A percentile compares a stretch with the other conserved stretches of the same genome.
Conservation (phyloP, 768 basidiomycete species). For the Trametopsis cervina region DNA sequence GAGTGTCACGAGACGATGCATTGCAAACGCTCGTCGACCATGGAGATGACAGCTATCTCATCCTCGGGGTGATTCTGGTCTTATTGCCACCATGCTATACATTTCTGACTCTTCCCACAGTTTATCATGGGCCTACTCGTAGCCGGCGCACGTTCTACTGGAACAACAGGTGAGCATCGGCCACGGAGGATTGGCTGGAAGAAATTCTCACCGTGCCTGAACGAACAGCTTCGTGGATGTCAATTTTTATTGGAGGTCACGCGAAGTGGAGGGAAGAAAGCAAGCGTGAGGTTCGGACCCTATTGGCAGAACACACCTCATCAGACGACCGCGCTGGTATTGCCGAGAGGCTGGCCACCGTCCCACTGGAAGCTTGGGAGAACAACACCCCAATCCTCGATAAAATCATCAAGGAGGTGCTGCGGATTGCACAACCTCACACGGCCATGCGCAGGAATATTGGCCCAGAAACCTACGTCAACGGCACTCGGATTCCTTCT, state of each 20-base stretch:
- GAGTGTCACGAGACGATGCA: slow-evolving; percentile 53
- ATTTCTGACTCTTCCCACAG: slow-evolving; percentile 29
- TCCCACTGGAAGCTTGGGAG: slow-evolving; percentile 70
- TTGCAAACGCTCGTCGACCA: slow-evolving; percentile 70
- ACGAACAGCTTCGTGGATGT: slow-evolving; percentile 60
- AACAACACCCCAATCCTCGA: slow-evolving; percentile 62
- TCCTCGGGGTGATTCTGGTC: slow-evolving; percentile 53
- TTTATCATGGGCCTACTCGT: slow-evolving; percentile 80
- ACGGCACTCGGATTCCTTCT: slow-evolving; percentile 61
- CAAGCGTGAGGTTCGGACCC: slow-evolving; percentile 48
- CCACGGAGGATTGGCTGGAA: background rate
- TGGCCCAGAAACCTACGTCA: slow-evolving; percentile 63
- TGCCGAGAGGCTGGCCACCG: slow-evolving; percentile 40
- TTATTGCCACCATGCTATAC: background rate
- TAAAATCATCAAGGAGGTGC: slow-evolving; percentile 67
- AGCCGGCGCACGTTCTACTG: slow-evolving; percentile 76
- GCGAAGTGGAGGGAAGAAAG: slow-evolving; percentile 59
- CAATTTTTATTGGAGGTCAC: slow-evolving; percentile 65
- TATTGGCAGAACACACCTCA: slow-evolving; percentile 38
- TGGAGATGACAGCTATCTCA: slow-evolving; percentile 58
- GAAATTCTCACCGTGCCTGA: slow-evolving; percentile 6
- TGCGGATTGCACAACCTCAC: slow-evolving; percentile 74
- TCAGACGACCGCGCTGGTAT: background rate
- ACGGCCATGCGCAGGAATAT: slow-evolving; percentile 76
- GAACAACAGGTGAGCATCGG: slow-evolving; percentile 48